Percentiles rank a stretch among this genome's conserved stretches.
Conservation (phyloP, 2,329 filamentous ascomycete species). For the Ceratocystis smalleyi region DNA sequence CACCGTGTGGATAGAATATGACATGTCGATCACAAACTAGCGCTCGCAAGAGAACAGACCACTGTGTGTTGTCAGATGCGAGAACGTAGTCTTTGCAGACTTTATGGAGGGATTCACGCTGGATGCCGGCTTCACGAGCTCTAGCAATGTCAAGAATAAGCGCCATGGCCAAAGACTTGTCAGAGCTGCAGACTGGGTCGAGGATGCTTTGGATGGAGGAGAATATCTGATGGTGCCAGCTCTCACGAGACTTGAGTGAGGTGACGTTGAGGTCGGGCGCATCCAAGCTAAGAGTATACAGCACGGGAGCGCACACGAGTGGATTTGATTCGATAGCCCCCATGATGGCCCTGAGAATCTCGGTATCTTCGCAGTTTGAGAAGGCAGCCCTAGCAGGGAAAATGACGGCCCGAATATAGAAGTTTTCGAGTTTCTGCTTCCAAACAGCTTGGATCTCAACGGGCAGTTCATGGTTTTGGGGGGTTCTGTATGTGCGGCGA, state of each 20-base stretch:
- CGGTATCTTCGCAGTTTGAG: slow-evolving; percentile 28
- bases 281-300: slow-evolving; percentile 31
- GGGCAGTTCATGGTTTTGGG: slow-evolving; percentile 6
- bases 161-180: slow-evolving; percentile 21
- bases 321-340: slow-evolving; percentile 25
- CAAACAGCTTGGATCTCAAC: slow-evolving; percentile 23
- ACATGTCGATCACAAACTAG: slow-evolving; percentile 34
- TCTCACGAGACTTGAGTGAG: slow-evolving; percentile 24
- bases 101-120: slow-evolving; percentile 27
- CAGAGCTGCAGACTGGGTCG: slow-evolving; percentile 17
- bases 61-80: slow-evolving; percentile 25
- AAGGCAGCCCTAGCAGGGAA: slow-evolving; percentile 36
- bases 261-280: slow-evolving; percentile 14
- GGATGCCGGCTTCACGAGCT: slow-evolving; percentile 23
- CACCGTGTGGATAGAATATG: slow-evolving; percentile 28
- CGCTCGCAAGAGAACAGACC: slow-evolving; percentile 29
- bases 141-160: slow-evolving; percentile 24
- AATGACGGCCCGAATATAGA: slow-evolving; percentile 37
- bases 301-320: slow-evolving; percentile 27
- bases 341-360: slow-evolving; percentile 29
- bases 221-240: slow-evolving; percentile 29
- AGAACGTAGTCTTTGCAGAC: slow-evolving; percentile 32
- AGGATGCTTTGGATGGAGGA: slow-evolving; percentile 22
- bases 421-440: slow-evolving; percentile 32
- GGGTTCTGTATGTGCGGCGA: slow-evolving; percentile 3